Evolutionary conservation across 2,329 filamentous ascomycete genomes (phyloP), one percentile per base, ranked within the genome.

Genomic region (Mycosphaerelloides madeirae): DNA sequence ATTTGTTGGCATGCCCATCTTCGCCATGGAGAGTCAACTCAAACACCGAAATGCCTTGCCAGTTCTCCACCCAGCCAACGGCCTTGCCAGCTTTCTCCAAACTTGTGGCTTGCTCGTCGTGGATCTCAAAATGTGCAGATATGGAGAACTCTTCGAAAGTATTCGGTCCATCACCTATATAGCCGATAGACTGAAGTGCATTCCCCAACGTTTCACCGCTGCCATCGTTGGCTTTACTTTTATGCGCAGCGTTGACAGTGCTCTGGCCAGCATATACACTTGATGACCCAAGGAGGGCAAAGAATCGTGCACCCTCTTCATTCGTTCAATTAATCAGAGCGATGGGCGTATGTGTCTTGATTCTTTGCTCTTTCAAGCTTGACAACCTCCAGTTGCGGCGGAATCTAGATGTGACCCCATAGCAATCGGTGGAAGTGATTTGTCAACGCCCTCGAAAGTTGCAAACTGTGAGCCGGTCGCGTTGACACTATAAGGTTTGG

Each of bases 1-100:
- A 61, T 1, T 58, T 61, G 12, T 60, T 61, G 3, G 66, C 64
- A 41, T 71, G 58, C 47, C 53, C 52, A 31, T 56, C 48, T 14
- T 41, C 40, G 40, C 48, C 48, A 3, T 20, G 38, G 29, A 50
- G 47, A 2, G 31, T 34, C 43, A 44, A 40, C 31, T 47, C 48
- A 31, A 46, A 48, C 9, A 46, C 31, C 12, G 65, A 3, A 31
- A 63, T 62, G 13, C 53, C 55, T 36, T 58, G 56, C 43, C 54
- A 54, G 18, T 50, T 54, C 31, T 48, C 50, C 1, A 59, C 56
- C 44, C 54, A 55, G 2, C 54, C 56, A 6, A 58, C 53, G 6
- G 48, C 28, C 38, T 57, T 53, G 2, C 46, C 49, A 3, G 49
- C 51, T 28, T 50, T 40, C 31, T 56, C 55, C 6, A 59, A 31